phyloP scores from a whole-genome alignment of 2,329 filamentous ascomycete species.

The Tolypocladium ovalisporum region DNA sequence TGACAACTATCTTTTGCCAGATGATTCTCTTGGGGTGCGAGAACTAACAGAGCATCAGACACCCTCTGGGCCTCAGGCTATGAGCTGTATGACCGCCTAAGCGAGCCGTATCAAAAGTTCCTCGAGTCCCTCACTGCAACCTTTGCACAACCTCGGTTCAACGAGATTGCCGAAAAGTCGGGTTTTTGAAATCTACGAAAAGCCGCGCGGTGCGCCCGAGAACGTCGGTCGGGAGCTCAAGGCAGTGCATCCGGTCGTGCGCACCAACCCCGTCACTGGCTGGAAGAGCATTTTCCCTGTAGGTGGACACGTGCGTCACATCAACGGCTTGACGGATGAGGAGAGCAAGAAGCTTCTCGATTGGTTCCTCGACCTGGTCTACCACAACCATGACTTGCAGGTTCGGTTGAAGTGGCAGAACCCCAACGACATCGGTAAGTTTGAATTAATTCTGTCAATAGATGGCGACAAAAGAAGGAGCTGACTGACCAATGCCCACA shows the following conservation, averaged over 20 bases:
- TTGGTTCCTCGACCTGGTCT: slow-evolving; percentile 39
- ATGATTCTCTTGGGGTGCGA: background rate
- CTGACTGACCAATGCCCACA: slow-evolving; percentile 5
- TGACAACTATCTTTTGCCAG: background rate
- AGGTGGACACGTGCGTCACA: slow-evolving; percentile 36
- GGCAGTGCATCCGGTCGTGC: slow-evolving; percentile 42
- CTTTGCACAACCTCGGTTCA: slow-evolving; percentile 38
- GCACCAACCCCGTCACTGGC: slow-evolving; percentile 47
- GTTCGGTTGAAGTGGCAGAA: slow-evolving; percentile 33
- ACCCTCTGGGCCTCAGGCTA: slow-evolving; percentile 60
- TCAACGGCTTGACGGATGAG: slow-evolving; percentile 36
- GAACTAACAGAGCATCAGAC: slow-evolving; percentile 18
- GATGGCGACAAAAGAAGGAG: background rate
- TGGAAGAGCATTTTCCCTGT: slow-evolving; percentile 46
- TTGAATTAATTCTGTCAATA: background rate
- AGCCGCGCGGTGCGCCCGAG: slow-evolving; percentile 34
- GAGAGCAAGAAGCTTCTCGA: slow-evolving; percentile 37
- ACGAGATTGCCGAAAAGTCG: slow-evolving; percentile 30
- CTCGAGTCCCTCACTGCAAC: slow-evolving; percentile 48
- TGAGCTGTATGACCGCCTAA: slow-evolving; percentile 55
- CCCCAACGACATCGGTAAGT: slow-evolving; percentile 28
- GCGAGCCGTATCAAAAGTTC: slow-evolving; percentile 42
- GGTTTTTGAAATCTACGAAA: slow-evolving; percentile 34
- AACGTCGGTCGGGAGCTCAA: slow-evolving; percentile 37
- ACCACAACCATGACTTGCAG: slow-evolving; percentile 46